Evolutionary conservation across 305 asterid species (phyloP), one percentile per base, ranked within the genome.

Genomic region (Fraxinus baroniana): DNA sequence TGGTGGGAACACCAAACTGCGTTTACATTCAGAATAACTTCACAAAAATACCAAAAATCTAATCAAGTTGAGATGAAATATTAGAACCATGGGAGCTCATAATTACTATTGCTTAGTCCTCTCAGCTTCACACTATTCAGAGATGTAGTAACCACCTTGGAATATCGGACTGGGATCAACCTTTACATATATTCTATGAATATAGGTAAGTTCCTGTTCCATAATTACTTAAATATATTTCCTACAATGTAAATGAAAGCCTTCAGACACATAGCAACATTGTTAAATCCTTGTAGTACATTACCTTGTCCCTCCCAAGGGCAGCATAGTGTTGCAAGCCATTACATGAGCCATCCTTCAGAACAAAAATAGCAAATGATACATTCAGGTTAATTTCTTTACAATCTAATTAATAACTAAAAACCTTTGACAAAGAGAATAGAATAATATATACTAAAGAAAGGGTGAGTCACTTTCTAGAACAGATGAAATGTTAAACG

Each of bases 291-390:
- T 80, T 36, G 77, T 82, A 68, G 44, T 52, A 39, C 85, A 32
- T 32, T 32, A 32, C 35, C 35, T 32, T 32, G 35, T 32, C 35
- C 35, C 35, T 32, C 5, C 35, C 35, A 32, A 32, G 35, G 35
- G 35, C 35, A 32, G 35, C 35, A 32, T 32, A 32, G 35, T 32
- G 35, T 32, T 32, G 35, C 35, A 32, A 35, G 37, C 7, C 7
- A 35, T 5, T 94, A 86, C 99, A 95, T n/a, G 99, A 95, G 84
- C 99, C 99, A 89, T 95, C 99, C 99, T 95, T 84, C 73, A 90
- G 83, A 88, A 74, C 30, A 6, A 52, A 66, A 83, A 74, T 37
- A 80, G 77, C 52, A 80, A 73, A 76, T 13, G 84, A 83, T 60
- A 76, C 22, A 86, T 49, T 85, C 30, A 87, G 83, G 64, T 77